Conservation (phyloP, 2,329 filamentous ascomycete species). For the Calonectria fujianensis region DNA sequence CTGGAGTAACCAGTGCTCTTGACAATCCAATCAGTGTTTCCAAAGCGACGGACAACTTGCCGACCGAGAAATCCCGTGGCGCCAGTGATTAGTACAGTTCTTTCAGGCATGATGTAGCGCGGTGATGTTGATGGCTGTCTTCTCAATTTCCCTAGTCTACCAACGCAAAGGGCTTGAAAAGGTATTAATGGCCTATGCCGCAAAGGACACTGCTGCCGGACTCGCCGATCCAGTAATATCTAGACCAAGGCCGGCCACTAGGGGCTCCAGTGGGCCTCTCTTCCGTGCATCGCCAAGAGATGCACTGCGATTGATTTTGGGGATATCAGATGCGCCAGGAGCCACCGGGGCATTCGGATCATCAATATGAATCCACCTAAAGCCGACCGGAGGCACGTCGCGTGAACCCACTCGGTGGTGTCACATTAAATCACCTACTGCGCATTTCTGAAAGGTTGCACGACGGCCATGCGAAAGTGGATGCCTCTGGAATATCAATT, state of each 20-base stretch:
- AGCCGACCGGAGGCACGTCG: not conserved
- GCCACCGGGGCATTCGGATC: not conserved
- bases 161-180: not conserved
- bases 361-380: not conserved
- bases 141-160: not conserved
- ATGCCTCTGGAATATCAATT: not conserved
- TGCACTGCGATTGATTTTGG: not conserved
- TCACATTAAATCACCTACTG: not conserved
- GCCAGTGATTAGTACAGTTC: conserved; percentile 84
- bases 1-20: conserved; percentile 85
- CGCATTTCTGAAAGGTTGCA: not conserved
- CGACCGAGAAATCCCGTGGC: conserved; percentile 90
- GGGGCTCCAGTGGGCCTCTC: not conserved
- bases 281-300: not conserved
- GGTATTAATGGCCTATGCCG: not conserved
- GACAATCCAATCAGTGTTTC: conserved; percentile 75
- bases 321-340: not conserved
- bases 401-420: not conserved
- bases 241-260: not conserved
- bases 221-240: not conserved
- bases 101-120: conserved; percentile 47
- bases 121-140: not conserved
- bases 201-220: not conserved
- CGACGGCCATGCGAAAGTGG: not conserved
- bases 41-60: conserved; percentile 84